Conservation (phyloP, 2,329 filamentous ascomycete genomes). For the Ustulina deusta region DNA sequence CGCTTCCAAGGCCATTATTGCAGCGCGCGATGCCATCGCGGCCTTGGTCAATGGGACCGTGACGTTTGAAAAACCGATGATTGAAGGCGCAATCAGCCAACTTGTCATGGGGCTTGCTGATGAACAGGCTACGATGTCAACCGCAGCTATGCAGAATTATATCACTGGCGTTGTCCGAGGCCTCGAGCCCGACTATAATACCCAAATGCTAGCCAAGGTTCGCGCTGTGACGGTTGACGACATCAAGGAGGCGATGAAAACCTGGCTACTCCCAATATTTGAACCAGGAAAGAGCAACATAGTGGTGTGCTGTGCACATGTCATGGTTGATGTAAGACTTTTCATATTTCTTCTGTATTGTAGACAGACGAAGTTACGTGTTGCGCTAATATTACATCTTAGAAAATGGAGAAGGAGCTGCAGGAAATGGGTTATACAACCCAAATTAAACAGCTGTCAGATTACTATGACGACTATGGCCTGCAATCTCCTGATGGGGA, state of each 20-base stretch:
- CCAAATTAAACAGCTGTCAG: slow-evolving; percentile 76
- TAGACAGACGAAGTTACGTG: neutral
- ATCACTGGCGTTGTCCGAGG: slow-evolving; percentile 82
- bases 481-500: slow-evolving; percentile 72
- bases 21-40: slow-evolving; percentile 79
- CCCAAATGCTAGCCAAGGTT: slow-evolving; percentile 80
- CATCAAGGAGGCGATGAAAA: slow-evolving; percentile 78
- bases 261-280: slow-evolving; percentile 84
- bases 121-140: slow-evolving; percentile 86
- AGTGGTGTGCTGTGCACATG: slow-evolving; percentile 86
- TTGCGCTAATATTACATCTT: slow-evolving; percentile 38
- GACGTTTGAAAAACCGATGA: slow-evolving; percentile 80
- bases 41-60: slow-evolving; percentile 78
- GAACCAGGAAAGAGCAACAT: slow-evolving; percentile 83
- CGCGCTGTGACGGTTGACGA: slow-evolving; percentile 80
- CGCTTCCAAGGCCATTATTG: slow-evolving; percentile 84
- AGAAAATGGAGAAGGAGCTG: slow-evolving; percentile 83
- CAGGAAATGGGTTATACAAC: slow-evolving; percentile 81
- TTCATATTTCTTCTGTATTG: neutral
- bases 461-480: slow-evolving; percentile 93
- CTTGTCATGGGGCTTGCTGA: slow-evolving; percentile 90
- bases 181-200: slow-evolving; percentile 81
- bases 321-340: slow-evolving; percentile 81
- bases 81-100: slow-evolving; percentile 90
- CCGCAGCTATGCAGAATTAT: slow-evolving; percentile 86